These are phyloP conservation scores for Trichosporon sp. DNA, from an alignment of 1,284 basidiomycete genomes.

Conservation along the genomic window DNA sequence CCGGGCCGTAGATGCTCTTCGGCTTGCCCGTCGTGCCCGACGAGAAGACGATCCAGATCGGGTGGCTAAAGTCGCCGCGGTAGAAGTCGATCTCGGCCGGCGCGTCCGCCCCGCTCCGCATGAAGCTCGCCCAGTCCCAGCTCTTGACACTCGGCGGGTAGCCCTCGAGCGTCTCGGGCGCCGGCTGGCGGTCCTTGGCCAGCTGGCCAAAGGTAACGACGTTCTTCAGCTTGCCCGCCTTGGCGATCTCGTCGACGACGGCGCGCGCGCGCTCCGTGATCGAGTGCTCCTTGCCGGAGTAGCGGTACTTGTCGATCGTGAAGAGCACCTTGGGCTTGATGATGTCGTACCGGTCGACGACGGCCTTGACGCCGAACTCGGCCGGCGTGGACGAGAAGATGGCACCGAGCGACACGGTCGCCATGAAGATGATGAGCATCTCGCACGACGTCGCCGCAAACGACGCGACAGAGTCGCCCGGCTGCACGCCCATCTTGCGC, in stretches of 20 bases:
- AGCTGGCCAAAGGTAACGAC: slow-evolving; percentile 38
- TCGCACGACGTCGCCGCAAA: slow-evolving; percentile 22
- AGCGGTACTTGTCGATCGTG: slow-evolving; percentile 43
- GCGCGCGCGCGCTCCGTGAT: slow-evolving; percentile 27
- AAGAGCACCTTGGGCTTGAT: slow-evolving; percentile 47
- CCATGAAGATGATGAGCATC: slow-evolving; percentile 22
- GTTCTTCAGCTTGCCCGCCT: slow-evolving; percentile 28
- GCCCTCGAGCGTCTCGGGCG: slow-evolving; percentile 11
- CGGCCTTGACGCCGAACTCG: slow-evolving; percentile 29
- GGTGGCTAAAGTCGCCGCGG: slow-evolving; percentile 26
- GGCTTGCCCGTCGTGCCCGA: slow-evolving; percentile 49
- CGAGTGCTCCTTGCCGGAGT: slow-evolving; percentile 36
- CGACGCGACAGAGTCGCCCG: slow-evolving; percentile 18
- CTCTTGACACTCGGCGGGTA: slow-evolving; percentile 11
- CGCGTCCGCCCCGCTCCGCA: slow-evolving; percentile 16
- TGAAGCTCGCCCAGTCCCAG: slow-evolving; percentile 15
- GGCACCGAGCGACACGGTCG: slow-evolving; percentile 22
- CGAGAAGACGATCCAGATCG: slow-evolving; percentile 42
- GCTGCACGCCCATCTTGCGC: slow-evolving; percentile 17
- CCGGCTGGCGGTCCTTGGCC: slow-evolving; percentile 25
- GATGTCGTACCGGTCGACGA: slow-evolving; percentile 27
- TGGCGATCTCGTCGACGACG: slow-evolving; percentile 21
- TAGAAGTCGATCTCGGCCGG: slow-evolving; percentile 29
- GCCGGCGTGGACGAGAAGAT: slow-evolving; percentile 28
- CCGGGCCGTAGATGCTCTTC: slow-evolving; percentile 43